Percentiles rank a stretch among this genome's conserved stretches.
Evolutionary conservation across 2,329 filamentous ascomycete genomes (phyloP).

Genomic region (Taxawa tesnikishii): DNA sequence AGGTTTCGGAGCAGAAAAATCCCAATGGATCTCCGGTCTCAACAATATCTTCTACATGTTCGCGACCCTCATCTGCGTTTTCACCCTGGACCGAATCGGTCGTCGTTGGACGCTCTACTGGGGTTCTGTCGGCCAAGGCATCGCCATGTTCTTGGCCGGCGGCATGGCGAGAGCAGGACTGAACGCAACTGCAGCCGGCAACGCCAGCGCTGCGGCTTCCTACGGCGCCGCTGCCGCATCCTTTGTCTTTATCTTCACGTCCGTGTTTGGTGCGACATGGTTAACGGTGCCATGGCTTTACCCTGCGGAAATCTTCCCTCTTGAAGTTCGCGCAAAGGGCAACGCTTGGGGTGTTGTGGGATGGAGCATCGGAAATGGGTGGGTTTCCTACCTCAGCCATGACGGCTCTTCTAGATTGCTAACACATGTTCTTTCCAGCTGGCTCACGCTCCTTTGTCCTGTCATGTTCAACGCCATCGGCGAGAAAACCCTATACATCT

Average conservation of each 20-base stretch:
- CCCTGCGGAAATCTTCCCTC: conserved; percentile 57
- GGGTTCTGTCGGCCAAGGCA: conserved; percentile 21
- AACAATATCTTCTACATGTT: conserved; percentile 26
- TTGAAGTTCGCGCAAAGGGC: conserved; percentile 58
- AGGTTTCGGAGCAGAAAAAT: conserved; percentile 20
- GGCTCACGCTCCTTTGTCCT: conserved; percentile 26
- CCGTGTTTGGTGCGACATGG: conserved; percentile 53
- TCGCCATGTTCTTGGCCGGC: conserved; percentile 20
- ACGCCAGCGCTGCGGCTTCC: conserved; percentile 11
- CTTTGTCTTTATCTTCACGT: conserved; percentile 60
- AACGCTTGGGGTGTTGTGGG: conserved; percentile 67
- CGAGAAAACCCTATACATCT: conserved; percentile 64
- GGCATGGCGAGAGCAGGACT: conserved; percentile 18
- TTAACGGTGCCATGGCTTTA: conserved; percentile 40
- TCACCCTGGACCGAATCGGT: conserved; percentile 22
- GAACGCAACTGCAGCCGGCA: conserved; percentile 13
- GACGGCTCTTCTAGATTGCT: too few species aligned
- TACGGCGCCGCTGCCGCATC: conserved; percentile 49
- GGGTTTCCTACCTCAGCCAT: conserved; percentile 16
- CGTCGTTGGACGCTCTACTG: conserved; percentile 21
- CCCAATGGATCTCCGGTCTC: conserved; percentile 28
- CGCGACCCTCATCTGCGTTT: conserved; percentile 21
- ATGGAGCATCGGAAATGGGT: conserved; percentile 65
- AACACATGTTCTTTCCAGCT: too few species aligned
- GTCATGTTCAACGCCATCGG: conserved; percentile 51